These are phyloP conservation scores for Arabidopsis hybrid DNA, from an alignment of 441 rosid genomes.

Conservation along the genomic window DNA sequence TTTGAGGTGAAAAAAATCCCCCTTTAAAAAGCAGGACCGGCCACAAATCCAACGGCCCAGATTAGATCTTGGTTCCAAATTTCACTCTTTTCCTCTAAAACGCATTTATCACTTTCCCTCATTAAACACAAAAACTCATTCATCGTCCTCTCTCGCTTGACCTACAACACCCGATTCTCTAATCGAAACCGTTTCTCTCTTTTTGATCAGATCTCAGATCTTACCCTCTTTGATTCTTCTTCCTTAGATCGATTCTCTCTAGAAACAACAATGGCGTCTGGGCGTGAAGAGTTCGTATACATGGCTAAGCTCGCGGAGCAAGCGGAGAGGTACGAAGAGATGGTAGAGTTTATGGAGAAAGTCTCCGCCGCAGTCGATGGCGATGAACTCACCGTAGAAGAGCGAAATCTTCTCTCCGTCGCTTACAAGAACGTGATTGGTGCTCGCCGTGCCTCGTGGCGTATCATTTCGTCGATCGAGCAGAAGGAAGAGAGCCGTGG, in stretches of 20 bases:
- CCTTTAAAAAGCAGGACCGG: conserved; percentile 32
- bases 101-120: conserved; percentile 41
- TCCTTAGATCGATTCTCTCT: conserved; percentile 13
- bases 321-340: conserved; percentile 81
- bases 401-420: conserved; percentile 77
- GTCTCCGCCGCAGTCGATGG: conserved; percentile 60
- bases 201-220: conserved; percentile 35
- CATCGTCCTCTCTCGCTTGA: conserved; percentile 21
- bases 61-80: conserved; percentile 46
- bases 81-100: conserved; percentile 42
- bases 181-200: conserved; percentile 20
- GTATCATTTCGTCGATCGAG: conserved; percentile 79
- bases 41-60: conserved; percentile 59
- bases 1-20: background rate
- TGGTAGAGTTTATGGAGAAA: conserved; percentile 86
- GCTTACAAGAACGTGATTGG: conserved; percentile 87
- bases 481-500: conserved; percentile 88
- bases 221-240: background rate
- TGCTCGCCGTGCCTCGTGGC: conserved; percentile 83
- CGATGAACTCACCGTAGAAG: conserved; percentile 73
- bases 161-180: conserved; percentile 14
- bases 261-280: conserved; percentile 44
- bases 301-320: conserved; percentile 82
- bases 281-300: conserved; percentile 78
- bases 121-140: conserved; percentile 24